Percentiles rank a stretch among this genome's conserved stretches.
phyloP scores from a whole-genome alignment of 177 flowering plant genomes.

The Telopea speciosissima region DNA sequence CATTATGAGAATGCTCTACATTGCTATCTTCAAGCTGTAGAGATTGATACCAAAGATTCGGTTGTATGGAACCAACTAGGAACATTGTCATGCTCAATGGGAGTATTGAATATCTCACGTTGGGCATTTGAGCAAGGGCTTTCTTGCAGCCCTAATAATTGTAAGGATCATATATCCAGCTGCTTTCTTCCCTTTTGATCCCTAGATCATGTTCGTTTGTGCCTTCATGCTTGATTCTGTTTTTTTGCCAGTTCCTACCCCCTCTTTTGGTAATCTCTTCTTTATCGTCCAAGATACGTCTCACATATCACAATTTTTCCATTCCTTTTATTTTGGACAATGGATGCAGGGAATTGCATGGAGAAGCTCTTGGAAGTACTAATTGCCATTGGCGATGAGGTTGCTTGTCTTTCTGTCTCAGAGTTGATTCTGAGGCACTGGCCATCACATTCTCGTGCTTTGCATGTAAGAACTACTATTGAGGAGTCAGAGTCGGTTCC shows the following conservation, averaged over 20 bases:
- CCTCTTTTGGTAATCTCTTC: not conserved
- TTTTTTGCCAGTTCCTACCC: not conserved
- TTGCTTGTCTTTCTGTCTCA: constrained; percentile 87
- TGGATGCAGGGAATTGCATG: constrained; percentile 92
- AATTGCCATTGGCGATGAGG: constrained; percentile 94
- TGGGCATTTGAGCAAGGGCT: constrained; percentile 99
- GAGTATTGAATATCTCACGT: constrained; percentile 80
- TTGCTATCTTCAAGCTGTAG: constrained; percentile 97
- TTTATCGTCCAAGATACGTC: not conserved
- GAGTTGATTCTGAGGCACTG: constrained; percentile 82
- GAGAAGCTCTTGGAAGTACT: constrained; percentile 97
- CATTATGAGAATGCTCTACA: constrained; percentile 70
- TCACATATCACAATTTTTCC: not conserved
- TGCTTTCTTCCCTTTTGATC: not conserved
- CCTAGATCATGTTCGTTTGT: not conserved
- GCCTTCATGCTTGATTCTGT: not conserved
- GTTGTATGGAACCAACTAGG: constrained; percentile 97
- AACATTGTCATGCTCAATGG: constrained; percentile 94
- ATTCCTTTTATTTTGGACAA: constrained; percentile 9
- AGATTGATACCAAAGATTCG: constrained; percentile 89
- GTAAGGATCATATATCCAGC: constrained; percentile 35
- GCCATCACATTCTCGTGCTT: constrained; percentile 97
- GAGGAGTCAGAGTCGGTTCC: constrained; percentile 73
- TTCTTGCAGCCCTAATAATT: constrained; percentile 90
- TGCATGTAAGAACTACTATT: constrained; percentile 77